phyloP scores from a whole-genome alignment of 495 filamentous ascomycete species.

The Pseudomonodictys pantanalensis region DNA sequence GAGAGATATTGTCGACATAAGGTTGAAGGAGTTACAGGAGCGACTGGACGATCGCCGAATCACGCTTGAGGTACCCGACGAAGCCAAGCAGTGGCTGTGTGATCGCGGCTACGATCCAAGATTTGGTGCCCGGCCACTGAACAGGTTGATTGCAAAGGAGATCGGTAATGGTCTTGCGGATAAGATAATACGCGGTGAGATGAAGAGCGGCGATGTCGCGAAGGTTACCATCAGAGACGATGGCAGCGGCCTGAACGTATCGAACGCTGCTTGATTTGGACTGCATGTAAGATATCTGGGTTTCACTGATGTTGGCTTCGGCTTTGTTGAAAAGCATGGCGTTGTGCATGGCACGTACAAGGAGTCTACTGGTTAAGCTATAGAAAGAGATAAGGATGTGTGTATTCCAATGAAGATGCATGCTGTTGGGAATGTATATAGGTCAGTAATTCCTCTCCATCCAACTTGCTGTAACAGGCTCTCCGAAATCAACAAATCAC shows the following conservation, averaged over 20 bases:
- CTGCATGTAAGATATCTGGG: no score
- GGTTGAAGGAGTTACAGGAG: conserved; percentile 76
- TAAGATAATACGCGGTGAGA: conserved; percentile 81
- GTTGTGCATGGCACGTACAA: no score
- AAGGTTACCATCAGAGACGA: conserved; percentile 61
- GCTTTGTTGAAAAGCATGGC: no score
- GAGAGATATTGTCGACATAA: conserved; percentile 89
- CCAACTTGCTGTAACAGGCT: no score
- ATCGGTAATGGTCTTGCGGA: conserved; percentile 87
- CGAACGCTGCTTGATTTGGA: background rate
- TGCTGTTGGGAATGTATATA: no score
- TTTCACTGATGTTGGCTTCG: background rate
- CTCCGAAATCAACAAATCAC: no score
- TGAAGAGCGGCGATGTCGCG: conserved; percentile 71
- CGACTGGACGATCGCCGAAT: conserved; percentile 87
- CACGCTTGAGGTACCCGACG: conserved; percentile 62
- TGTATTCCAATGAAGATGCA: no score
- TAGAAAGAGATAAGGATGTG: no score
- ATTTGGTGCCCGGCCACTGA: conserved; percentile 91
- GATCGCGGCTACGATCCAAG: conserved; percentile 84
- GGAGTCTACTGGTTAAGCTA: no score
- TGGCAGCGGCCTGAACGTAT: conserved; percentile 30
- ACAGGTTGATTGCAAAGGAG: conserved; percentile 82
- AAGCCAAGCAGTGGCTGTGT: conserved; percentile 80
- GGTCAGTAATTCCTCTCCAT: no score